Evolutionary conservation across 768 basidiomycete species (phyloP).

Genomic region (Clathrus columnatus): DNA sequence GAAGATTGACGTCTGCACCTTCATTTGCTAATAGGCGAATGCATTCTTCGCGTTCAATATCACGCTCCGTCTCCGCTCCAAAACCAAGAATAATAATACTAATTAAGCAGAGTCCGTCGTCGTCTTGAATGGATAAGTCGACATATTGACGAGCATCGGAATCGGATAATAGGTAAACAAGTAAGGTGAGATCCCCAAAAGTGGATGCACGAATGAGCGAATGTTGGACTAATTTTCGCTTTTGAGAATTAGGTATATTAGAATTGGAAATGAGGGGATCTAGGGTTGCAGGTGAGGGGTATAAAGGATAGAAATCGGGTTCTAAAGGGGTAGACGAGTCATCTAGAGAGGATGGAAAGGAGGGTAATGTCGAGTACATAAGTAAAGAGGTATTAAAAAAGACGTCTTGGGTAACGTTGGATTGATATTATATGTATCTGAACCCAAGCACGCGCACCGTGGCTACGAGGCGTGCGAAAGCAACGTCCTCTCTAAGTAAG

Average conservation of each 20-base stretch:
- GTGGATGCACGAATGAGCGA: conserved; percentile 66
- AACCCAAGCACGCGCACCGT: neutral
- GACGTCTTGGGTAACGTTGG: neutral
- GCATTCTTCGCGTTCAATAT: conserved; percentile 87
- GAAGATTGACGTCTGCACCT: conserved; percentile 54
- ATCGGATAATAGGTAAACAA: conserved; percentile 66
- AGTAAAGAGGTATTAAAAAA: neutral
- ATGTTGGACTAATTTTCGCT: conserved; percentile 61
- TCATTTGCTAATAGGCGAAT: conserved; percentile 71
- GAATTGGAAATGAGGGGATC: conserved; percentile 53
- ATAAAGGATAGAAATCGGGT: conserved; percentile 73
- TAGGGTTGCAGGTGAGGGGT: conserved; percentile 60
- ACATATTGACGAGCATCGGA: conserved; percentile 54
- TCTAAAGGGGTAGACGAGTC: conserved; percentile 51
- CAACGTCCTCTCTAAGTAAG: neutral
- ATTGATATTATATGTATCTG: neutral
- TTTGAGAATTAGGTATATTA: conserved; percentile 60
- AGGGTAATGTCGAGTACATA: neutral
- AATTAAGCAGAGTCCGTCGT: conserved; percentile 78
- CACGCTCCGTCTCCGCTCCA: conserved; percentile 70
- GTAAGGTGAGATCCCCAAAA: conserved; percentile 65
- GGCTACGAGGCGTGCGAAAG: neutral
- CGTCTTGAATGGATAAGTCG: conserved; percentile 66
- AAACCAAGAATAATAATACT: conserved; percentile 75
- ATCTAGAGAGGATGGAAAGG: conserved; percentile 19